Evolutionary conservation across 306 rosid genomes (phyloP).

Genomic region (Vigna mungo): DNA sequence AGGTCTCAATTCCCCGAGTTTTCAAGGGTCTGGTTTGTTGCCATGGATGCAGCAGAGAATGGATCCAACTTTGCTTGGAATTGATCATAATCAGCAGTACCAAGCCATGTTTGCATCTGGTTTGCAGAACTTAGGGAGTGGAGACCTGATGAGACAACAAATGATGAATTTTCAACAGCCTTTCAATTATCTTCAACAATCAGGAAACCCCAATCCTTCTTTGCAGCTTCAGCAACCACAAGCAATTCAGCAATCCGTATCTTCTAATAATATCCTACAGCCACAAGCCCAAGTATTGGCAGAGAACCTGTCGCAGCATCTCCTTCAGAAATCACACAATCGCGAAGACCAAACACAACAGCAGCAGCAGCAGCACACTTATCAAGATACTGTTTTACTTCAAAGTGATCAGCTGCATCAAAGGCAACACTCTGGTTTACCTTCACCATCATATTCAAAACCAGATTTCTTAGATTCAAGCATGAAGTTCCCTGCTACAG

Average conservation of each 20-base stretch:
- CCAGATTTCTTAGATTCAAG: conserved; percentile 64
- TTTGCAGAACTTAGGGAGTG: conserved; percentile 69
- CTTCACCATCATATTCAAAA: conserved; percentile 72
- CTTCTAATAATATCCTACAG: conserved; percentile 65
- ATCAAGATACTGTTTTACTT: conserved; percentile 58
- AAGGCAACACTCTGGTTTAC: conserved; percentile 65
- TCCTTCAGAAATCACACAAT: conserved; percentile 62
- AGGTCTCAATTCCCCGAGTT: conserved; percentile 66
- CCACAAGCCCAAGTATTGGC: conserved; percentile 60
- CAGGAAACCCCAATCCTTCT: conserved; percentile 58
- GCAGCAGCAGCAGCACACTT: conserved; percentile 56
- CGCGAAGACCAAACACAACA: conserved; percentile 60
- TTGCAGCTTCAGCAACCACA: conserved; percentile 78
- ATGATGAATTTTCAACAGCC: conserved; percentile 82
- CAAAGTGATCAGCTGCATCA: conserved; percentile 74
- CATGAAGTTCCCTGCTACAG: conserved; percentile 63
- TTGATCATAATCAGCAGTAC: conserved; percentile 73
- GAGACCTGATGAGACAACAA: conserved; percentile 74
- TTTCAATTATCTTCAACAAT: conserved; percentile 69
- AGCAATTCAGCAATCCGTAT: conserved; percentile 60
- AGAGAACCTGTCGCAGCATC: conserved; percentile 68
- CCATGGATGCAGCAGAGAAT: conserved; percentile 91
- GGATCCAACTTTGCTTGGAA: conserved; percentile 69
- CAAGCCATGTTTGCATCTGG: conserved; percentile 85
- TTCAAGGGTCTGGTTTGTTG: conserved; percentile 70